Evolutionary conservation across 768 basidiomycete genomes (phyloP), one percentile per base, ranked within the genome.

Genomic region (Trametes cubensis): DNA sequence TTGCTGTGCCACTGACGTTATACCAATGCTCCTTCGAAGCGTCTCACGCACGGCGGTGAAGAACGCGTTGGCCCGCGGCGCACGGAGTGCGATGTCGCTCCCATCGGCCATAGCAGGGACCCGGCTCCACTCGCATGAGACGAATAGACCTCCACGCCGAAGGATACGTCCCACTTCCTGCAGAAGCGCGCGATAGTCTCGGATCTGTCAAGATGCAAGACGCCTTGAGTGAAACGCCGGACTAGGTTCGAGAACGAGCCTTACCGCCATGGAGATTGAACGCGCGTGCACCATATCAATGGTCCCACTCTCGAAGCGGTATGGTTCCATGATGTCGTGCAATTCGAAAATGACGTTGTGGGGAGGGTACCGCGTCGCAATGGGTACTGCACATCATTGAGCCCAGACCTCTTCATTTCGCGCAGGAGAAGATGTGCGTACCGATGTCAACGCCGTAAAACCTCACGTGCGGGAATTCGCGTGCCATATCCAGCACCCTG

Each of bases 361-460:
- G 13, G 72, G 80, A 1, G 88, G 88, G 62, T 82, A 83, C 63
- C 83, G 79, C 0, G 88, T 88, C 38, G 83, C 82, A 64, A 92
- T 88, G 25, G 90, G 90, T 25, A 89, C 90, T 92, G 59, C 21
- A 39, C 25, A 55, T 34, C n/a, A 41, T 23, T 46, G 23, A 49
- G 41, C 26, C 17, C 39, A 14, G 34, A 15, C 39, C 58, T 40
- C 28, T 60, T 63, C 52, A 56, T 40, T 30, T 34, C 55, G 10
- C 34, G 34, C 34, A 34, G 54, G 46, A 40, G 66, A 71, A 47
- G 58, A 18, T 21, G n/a, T 17, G 50, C 81, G 67, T 72, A 92
- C 91, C 91, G 66, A 91, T 87, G 74, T 94, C 92, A 54, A 90
- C 73, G 44, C 88, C 92, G 66, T 81, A 78, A 71, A 92, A 90